Evolutionary conservation across 139 green algal genomes (phyloP), one percentile per base, ranked within the genome.

Genomic region (Chlamydomonas schloesseri): DNA sequence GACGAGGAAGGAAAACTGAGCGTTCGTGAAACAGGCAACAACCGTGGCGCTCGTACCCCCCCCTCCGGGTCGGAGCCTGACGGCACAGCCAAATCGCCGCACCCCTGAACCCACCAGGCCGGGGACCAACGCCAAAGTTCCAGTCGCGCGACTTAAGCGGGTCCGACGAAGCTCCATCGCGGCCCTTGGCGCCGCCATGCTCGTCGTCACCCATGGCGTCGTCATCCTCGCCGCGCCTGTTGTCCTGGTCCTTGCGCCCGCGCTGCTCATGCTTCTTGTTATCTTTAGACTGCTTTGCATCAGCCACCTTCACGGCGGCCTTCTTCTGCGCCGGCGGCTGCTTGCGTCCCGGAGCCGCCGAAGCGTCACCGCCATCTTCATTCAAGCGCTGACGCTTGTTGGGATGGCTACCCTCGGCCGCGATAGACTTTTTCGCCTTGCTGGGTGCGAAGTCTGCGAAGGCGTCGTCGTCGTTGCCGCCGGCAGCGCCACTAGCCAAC

Each of bases 361-460:
- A n/a, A 24, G 3, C 60, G 18, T 67, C 60, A n/a, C 42, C 42
- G 42, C 47, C 69, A 55, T 85, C 79, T 0, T 85, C 79, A 24
- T 85, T 85, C 4, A 85, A 5, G 3, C 69, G 53, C 23, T 87
- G 81, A 0, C 81, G 69, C 58, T 87, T 87, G 60, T 80, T 87
- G 17, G 81, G 81, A 34, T 87, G 79, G 33, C 24, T 42, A 1
- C 69, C 69, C 0, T 34, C 26, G 6, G 42, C 42, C 21, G 69
- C 81, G 31, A 87, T 87, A 0, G 18, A 34, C 55, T 79, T 73
- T 3, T 83, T 89, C 0, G 93, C 89, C n/a, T 89, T 89, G 21
- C 86, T 53, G 6, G 95, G 95, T 2, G 92, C 91, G 81, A 97
- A 97, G 73, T 98, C 95, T 71, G 93, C 86, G 65, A 97, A 98